These are phyloP conservation scores for Xerocomellus dryophilus DNA, from an alignment of 768 basidiomycete species.

Conservation along the genomic window DNA sequence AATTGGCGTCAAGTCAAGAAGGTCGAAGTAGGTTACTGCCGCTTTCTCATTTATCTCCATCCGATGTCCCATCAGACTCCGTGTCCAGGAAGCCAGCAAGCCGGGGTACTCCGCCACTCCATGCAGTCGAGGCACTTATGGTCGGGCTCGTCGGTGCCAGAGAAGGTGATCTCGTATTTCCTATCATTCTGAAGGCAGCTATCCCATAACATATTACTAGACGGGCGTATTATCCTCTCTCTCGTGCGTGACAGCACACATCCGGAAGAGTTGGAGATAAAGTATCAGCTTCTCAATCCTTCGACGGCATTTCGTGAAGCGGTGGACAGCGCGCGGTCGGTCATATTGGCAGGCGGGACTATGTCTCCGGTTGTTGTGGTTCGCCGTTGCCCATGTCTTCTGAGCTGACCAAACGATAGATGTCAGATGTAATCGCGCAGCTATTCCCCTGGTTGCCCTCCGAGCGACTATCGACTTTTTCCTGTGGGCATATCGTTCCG, in stretches of 20 bases:
- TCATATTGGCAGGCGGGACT: constrained; percentile 94
- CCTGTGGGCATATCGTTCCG: constrained; percentile 92
- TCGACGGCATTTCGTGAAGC: constrained; percentile 83
- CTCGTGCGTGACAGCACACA: constrained; percentile 36
- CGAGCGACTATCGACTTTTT: constrained; percentile 71
- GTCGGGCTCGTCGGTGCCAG: constrained; percentile 71
- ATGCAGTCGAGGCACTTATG: constrained; percentile 77
- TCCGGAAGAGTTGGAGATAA: constrained; percentile 58
- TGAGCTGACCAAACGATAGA: constrained; percentile 43
- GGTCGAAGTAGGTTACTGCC: constrained; percentile 22
- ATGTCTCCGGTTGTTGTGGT: constrained; percentile 87
- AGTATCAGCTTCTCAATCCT: constrained; percentile 92
- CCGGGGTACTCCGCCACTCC: constrained; percentile 68
- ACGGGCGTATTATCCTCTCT: constrained; percentile 72
- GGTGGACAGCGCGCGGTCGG: constrained; percentile 71
- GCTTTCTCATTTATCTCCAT: neutral
- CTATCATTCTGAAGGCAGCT: neutral
- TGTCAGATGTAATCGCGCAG: constrained; percentile 81
- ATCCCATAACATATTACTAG: constrained; percentile 36
- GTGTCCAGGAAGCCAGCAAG: constrained; percentile 6
- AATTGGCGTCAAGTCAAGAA: constrained; percentile 50
- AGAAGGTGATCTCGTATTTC: constrained; percentile 47
- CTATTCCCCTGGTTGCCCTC: constrained; percentile 65
- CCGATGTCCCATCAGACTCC: constrained; percentile 7
- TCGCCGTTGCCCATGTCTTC: neutral